These are phyloP conservation scores for Imleria badia DNA, from an alignment of 768 basidiomycete genomes.

Conservation along the genomic window DNA sequence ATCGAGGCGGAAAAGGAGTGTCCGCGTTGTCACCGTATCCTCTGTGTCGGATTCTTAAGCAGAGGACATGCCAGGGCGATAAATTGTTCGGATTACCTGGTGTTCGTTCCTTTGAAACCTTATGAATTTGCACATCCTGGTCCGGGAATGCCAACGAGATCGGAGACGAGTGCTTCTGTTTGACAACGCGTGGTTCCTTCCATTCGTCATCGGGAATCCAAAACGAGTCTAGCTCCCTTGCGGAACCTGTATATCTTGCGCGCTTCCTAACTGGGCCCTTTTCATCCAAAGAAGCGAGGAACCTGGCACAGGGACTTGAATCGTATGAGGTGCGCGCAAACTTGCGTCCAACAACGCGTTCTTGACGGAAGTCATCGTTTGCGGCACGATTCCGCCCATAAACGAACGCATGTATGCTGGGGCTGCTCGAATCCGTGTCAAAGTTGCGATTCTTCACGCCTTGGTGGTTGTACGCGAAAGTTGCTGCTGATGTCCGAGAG, in stretches of 20 bases:
- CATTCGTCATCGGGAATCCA: not conserved
- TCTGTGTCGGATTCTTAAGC: not conserved
- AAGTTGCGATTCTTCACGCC: not conserved
- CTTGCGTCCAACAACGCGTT: not conserved
- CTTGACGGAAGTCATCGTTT: conserved; percentile 9
- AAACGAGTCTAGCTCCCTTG: not conserved
- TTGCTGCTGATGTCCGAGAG: conserved; percentile 1
- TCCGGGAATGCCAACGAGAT: not conserved
- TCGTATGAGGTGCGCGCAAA: not conserved
- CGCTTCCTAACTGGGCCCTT: not conserved
- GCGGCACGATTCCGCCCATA: not conserved
- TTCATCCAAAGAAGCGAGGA: not conserved
- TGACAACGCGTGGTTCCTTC: not conserved
- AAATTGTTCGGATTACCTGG: not conserved
- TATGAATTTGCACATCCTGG: not conserved
- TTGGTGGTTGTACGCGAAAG: not conserved
- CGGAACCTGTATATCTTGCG: not conserved
- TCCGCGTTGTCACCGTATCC: not conserved
- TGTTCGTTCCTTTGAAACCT: not conserved
- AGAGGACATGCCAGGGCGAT: not conserved
- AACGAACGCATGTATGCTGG: not conserved
- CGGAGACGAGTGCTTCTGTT: not conserved
- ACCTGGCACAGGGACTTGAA: not conserved
- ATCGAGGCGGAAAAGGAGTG: conserved; percentile 1
- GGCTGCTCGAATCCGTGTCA: not conserved